Evolutionary conservation across 768 basidiomycete genomes (phyloP), one percentile per base, ranked within the genome.

Genomic region (Pulveroboletus sp.): DNA sequence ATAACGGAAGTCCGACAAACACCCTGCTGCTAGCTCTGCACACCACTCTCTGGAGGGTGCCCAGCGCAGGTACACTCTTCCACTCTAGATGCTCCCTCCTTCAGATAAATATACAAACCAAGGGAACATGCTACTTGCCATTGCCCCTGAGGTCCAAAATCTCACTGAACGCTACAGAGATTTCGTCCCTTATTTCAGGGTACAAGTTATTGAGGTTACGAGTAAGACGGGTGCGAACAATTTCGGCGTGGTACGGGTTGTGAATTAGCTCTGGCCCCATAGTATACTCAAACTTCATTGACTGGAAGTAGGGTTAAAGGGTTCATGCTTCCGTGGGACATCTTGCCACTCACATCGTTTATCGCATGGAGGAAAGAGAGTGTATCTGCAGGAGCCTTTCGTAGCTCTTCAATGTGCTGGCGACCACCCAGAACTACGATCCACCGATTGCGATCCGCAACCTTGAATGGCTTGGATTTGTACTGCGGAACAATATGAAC

Each of bases 1-100:
- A 41, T 8, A 41, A 41, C 7, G 77, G 76, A 29, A 71, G 60
- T 0, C 78, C 80, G 16, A 80, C 73, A 49, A 81, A 76, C 4
- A 74, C 47, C 12, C 80, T 71, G 53, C 76, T 78, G 47, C 65
- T 73, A 3, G 56, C 26, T 17, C 40, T 41, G 17, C 40, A 41
- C n/a, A 41, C 40, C 5, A 41, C 40, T 5, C 19, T 6, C 47
- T 59, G 65, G 26, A 70, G 51, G 1, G 53, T 60, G 5, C 64
- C 56, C 10, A 68, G 26, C 2, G 58, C 65, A 1, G 61, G 56
- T 11, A 76, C 50, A 9, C 51, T 54, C 12, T 58, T 58, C 78
- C 77, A 79, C 20, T 73, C 75, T 76, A 34, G 23, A 34, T n/a
- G 8, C n/a, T 23, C 23, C 5, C 11, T 13, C 2, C 10, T 10